phyloP scores from a whole-genome alignment of 176 grass and related monocot species.

The Cenchrus purpureus region DNA sequence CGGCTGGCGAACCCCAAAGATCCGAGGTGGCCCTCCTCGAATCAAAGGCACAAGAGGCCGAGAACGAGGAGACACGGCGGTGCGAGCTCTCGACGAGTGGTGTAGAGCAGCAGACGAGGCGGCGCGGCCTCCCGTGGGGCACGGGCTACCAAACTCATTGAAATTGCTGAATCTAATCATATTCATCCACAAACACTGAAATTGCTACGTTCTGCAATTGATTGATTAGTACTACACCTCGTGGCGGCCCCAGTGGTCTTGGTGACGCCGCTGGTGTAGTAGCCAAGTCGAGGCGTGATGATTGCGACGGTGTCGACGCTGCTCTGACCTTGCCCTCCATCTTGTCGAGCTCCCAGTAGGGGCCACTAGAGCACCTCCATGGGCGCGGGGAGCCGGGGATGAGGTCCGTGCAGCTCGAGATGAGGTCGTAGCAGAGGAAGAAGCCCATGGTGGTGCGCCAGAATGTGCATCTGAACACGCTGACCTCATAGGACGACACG shows the following conservation, averaged over 20 bases:
- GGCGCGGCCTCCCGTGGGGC: too few species aligned
- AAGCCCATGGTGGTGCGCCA: slow-evolving; percentile 60
- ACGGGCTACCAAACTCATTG: too few species aligned
- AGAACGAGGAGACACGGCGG: too few species aligned
- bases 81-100: too few species aligned
- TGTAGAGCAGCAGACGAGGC: too few species aligned
- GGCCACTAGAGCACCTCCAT: neutral
- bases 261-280: neutral
- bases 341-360: slow-evolving; percentile 65
- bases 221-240: neutral
- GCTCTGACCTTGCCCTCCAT: slow-evolving; percentile 52
- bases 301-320: slow-evolving; percentile 12
- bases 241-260: too few species aligned
- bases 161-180: neutral
- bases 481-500: slow-evolving; percentile 34
- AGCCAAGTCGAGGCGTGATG: neutral
- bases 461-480: slow-evolving; percentile 50
- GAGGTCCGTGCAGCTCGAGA: neutral
- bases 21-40: too few species aligned
- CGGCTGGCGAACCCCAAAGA: too few species aligned
- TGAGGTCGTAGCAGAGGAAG: slow-evolving; percentile 53
- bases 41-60: too few species aligned
- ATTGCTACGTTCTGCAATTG: slow-evolving; percentile 5
- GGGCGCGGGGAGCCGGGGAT: slow-evolving; percentile 31
- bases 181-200: too few species aligned